A percentile compares a stretch with the other conserved stretches of the same genome.
These are phyloP conservation scores for Silene latifolia DNA, from an alignment of 148 eudicot species.

Conservation along the genomic window DNA sequence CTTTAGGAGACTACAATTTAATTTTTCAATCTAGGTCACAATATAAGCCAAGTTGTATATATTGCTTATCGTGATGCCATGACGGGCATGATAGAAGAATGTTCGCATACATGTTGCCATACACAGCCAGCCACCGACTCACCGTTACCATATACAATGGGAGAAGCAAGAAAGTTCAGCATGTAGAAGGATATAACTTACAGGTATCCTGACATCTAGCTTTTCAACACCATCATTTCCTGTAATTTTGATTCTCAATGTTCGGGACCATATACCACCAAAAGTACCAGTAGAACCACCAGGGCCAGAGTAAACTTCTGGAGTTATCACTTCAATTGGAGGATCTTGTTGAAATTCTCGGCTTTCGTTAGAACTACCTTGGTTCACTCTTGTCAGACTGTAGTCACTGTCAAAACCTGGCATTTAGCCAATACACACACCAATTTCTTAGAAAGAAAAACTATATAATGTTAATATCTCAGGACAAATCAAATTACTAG, in stretches of 20 bases:
- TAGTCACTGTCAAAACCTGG: slow-evolving; percentile 43
- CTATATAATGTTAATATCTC: background rate
- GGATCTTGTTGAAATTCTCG: slow-evolving; percentile 38
- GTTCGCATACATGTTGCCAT: background rate
- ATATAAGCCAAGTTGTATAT: background rate
- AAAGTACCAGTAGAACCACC: slow-evolving; percentile 47
- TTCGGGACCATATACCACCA: slow-evolving; percentile 69
- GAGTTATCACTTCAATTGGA: slow-evolving; percentile 62
- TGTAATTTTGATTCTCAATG: slow-evolving; percentile 75
- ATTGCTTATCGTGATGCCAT: background rate
- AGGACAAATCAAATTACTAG: background rate
- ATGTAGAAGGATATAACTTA: slow-evolving; percentile 34
- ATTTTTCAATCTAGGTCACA: too few species aligned
- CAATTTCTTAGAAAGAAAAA: slow-evolving; percentile 15
- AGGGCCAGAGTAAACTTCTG: slow-evolving; percentile 57
- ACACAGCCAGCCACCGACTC: background rate
- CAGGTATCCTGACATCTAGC: slow-evolving; percentile 85
- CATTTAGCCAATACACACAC: slow-evolving; percentile 25
- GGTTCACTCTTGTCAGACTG: slow-evolving; percentile 27
- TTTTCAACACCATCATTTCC: slow-evolving; percentile 83
- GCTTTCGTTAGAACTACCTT: slow-evolving; percentile 38
- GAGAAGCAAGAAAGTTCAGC: background rate
- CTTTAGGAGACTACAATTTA: too few species aligned
- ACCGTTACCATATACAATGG: background rate
- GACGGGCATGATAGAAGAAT: background rate